Evolutionary conservation across 1,284 basidiomycete genomes (phyloP).

Genomic region (Exobasidium rhododendri): DNA sequence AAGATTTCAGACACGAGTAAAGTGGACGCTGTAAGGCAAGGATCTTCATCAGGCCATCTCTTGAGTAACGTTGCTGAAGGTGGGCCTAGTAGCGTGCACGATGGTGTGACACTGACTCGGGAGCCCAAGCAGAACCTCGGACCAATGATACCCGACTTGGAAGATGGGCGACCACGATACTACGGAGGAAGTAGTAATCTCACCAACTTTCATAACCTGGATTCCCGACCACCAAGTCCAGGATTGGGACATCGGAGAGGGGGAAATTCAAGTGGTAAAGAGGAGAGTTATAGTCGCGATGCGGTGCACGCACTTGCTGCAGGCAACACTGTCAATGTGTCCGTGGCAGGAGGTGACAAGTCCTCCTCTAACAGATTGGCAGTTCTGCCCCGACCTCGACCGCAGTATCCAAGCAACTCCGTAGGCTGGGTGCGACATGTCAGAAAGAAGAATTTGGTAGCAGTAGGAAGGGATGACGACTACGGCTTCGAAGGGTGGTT

Average conservation of each 20-base stretch:
- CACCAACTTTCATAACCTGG: slow-evolving; percentile 28
- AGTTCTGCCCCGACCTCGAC: slow-evolving; percentile 16
- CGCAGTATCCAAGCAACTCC: slow-evolving; percentile 40
- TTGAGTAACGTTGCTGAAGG: not conserved
- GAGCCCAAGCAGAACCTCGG: not conserved
- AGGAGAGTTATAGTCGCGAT: not conserved
- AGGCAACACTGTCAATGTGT: not conserved
- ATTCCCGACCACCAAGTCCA: slow-evolving; percentile 36
- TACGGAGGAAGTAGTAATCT: slow-evolving; percentile 40
- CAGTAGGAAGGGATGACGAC: slow-evolving; percentile 39
- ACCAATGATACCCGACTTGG: slow-evolving; percentile 36
- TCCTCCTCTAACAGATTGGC: not conserved
- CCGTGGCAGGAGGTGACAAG: slow-evolving; percentile 29
- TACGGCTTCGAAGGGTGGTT: slow-evolving; percentile 35
- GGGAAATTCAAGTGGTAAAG: not conserved
- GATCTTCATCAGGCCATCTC: not conserved
- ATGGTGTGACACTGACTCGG: not conserved
- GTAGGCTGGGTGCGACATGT: slow-evolving; percentile 43
- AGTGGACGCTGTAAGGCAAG: not conserved
- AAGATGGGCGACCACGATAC: slow-evolving; percentile 43
- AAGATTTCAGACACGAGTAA: not conserved
- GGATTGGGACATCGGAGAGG: slow-evolving; percentile 12
- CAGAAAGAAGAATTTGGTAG: slow-evolving; percentile 40
- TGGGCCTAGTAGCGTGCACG: not conserved
- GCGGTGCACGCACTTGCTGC: not conserved